These are phyloP conservation scores for Bothriochloa decipiens DNA, from an alignment of 176 grass and related monocot genomes.

Conservation along the genomic window DNA sequence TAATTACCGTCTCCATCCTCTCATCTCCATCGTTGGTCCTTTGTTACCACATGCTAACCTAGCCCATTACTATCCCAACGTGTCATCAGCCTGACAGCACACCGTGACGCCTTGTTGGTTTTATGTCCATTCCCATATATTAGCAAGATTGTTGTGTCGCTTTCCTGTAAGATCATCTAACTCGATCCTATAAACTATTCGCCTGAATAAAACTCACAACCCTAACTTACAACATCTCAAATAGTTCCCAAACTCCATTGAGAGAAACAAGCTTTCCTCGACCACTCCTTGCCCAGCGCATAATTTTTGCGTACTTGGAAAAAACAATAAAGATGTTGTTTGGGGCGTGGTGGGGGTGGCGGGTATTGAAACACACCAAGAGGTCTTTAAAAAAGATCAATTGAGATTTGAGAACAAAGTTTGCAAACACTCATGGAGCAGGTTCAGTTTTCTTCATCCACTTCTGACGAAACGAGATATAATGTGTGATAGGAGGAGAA, in stretches of 20 bases:
- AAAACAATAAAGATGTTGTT: too few relatives aligned
- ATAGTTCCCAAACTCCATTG: neutral
- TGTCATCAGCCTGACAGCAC: neutral
- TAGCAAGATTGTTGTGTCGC: neutral
- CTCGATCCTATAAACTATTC: too few relatives aligned
- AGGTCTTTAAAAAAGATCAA: neutral
- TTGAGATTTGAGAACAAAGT: neutral
- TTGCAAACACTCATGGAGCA: neutral
- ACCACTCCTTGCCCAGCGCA: too few relatives aligned
- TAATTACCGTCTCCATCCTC: neutral
- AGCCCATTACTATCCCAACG: neutral
- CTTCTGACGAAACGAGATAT: neutral
- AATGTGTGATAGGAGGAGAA: neutral
- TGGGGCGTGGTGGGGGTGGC: too few relatives aligned
- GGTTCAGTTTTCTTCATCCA: neutral
- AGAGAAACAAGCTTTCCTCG: too few relatives aligned
- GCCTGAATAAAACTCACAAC: neutral
- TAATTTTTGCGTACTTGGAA: too few relatives aligned
- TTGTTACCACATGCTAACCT: neutral
- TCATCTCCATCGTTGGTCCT: neutral
- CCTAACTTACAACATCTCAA: neutral
- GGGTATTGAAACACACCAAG: neutral
- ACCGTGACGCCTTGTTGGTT: neutral
- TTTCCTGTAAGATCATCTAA: too few relatives aligned
- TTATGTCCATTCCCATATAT: neutral